Evolutionary conservation across 345 rosid genomes (phyloP), one percentile per base, ranked within the genome.

Genomic region (Firmiana major): DNA sequence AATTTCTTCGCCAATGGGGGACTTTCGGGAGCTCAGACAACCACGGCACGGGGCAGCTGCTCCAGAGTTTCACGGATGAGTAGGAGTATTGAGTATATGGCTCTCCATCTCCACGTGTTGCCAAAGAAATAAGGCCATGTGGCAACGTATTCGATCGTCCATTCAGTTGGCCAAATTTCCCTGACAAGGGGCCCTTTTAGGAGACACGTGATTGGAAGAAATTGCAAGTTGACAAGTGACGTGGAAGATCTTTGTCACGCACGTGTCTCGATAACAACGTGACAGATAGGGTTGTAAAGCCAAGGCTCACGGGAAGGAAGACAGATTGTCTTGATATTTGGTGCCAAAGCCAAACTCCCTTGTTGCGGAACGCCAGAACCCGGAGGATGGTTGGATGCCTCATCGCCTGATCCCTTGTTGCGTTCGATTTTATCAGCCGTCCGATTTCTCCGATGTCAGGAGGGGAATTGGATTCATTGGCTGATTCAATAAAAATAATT

Each of bases 181-280:
- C 71, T 48, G 16, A 15, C 22, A 4, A 21, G 10, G 16, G 46
- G 11, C 24, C 6, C 12, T 16, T 16, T 24, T 3, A 46, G 3
- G 22, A 8, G 43, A 31, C 63, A 36, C 43, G 75, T 71, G 75
- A 53, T 31, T 51, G 75, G 63, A 72, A 54, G 64, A 38, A 24
- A 3, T 38, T 55, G 51, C 51, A 38, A 21, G 46, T 54, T 36
- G 36, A 21, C 49, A 55, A 36, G 8, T 21, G 75, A 72, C 64
- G 75, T 72, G 60, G 36, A 59, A 12, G 31, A 34, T 54, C 46
- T 3, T 38, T 73, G 51, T 40, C 49, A 55, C 3, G 36, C 64
- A 55, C 12, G 64, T 73, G 63, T 21, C 60, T 31, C 9, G 13
- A 21, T 7, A 36, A 13, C 15, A 38, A 43, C 65, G 34, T 55